Evolutionary conservation across 2,329 filamentous ascomycete species (phyloP).

Genomic region (Microsporum ferrugineum): DNA sequence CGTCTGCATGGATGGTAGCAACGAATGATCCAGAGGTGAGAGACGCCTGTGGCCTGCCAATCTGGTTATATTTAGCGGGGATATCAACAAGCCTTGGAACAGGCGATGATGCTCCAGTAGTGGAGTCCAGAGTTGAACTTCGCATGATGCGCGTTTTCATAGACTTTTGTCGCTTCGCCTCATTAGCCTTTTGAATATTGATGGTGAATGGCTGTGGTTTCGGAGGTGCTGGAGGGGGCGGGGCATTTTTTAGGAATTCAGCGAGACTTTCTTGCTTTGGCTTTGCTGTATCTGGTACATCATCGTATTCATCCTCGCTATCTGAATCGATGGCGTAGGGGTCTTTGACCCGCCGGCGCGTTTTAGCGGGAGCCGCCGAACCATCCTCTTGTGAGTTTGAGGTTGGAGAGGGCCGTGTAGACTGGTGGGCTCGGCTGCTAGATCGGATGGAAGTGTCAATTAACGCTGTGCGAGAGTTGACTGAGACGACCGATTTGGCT

Average conservation of each 20-base stretch:
- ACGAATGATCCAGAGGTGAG: conserved; percentile 19
- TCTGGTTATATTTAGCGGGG: not conserved
- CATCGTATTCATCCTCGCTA: conserved; percentile 56
- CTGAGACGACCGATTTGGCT: conserved; percentile 45
- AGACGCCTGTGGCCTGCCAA: conserved; percentile 9
- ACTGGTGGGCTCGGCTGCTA: conserved; percentile 19
- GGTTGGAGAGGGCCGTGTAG: not conserved
- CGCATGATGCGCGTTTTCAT: conserved; percentile 30
- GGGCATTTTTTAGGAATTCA: conserved; percentile 38
- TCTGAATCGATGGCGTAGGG: conserved; percentile 81
- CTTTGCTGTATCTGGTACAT: conserved; percentile 34
- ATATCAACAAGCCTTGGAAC: conserved; percentile 19
- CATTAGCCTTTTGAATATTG: conserved; percentile 12
- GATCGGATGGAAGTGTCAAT: conserved; percentile 34
- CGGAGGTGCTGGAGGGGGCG: conserved; percentile 29
- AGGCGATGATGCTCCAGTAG: conserved; percentile 13
- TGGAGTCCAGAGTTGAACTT: conserved; percentile 23
- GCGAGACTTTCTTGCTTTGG: conserved; percentile 35
- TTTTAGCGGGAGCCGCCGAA: conserved; percentile 47
- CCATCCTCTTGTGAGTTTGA: not conserved
- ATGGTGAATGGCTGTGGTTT: conserved; percentile 24
- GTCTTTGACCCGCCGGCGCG: conserved; percentile 67
- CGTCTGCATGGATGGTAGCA: not conserved
- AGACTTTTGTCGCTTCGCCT: conserved; percentile 13
- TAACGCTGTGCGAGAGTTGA: conserved; percentile 65